Conservation (phyloP, 305 asterid species). For the Plantago lanceolata region DNA sequence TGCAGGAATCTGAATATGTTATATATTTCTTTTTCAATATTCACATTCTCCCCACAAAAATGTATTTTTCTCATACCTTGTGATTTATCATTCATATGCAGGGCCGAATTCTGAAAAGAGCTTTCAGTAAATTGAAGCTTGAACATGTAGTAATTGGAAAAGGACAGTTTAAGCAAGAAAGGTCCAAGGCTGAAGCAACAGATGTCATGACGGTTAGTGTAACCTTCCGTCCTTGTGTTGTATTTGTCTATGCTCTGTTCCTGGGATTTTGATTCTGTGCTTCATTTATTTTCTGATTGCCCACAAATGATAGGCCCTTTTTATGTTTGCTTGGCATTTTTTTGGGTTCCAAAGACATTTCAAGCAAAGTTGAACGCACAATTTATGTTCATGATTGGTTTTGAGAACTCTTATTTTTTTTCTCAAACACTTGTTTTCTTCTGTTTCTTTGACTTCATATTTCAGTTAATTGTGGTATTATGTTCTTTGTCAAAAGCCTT, state of each 20-base stretch:
- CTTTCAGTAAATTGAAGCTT: slow-evolving; percentile 90
- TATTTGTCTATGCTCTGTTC: background rate
- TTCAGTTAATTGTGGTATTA: no score
- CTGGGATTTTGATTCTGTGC: background rate
- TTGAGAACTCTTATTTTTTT: no score
- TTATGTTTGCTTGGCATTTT: background rate
- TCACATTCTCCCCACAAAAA: background rate
- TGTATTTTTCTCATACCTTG: background rate
- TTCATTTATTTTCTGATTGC: no score
- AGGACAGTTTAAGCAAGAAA: slow-evolving; percentile 89
- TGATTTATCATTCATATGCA: slow-evolving; percentile 14
- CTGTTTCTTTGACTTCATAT: no score
- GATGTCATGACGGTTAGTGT: slow-evolving; percentile 53
- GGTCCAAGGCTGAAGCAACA: slow-evolving; percentile 42
- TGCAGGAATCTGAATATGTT: slow-evolving; percentile 12
- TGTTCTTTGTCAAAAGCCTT: no score
- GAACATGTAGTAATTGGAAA: slow-evolving; percentile 98
- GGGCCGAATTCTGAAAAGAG: slow-evolving; percentile 93
- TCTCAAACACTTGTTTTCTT: no score
- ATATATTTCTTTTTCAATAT: background rate
- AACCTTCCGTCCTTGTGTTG: background rate
- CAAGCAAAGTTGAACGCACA: no score
- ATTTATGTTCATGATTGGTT: no score
- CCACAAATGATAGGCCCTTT: background rate
- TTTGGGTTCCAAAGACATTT: background rate